These are phyloP conservation scores for Grosmannia huntii DNA, from an alignment of 2,329 filamentous ascomycete species.

Conservation along the genomic window DNA sequence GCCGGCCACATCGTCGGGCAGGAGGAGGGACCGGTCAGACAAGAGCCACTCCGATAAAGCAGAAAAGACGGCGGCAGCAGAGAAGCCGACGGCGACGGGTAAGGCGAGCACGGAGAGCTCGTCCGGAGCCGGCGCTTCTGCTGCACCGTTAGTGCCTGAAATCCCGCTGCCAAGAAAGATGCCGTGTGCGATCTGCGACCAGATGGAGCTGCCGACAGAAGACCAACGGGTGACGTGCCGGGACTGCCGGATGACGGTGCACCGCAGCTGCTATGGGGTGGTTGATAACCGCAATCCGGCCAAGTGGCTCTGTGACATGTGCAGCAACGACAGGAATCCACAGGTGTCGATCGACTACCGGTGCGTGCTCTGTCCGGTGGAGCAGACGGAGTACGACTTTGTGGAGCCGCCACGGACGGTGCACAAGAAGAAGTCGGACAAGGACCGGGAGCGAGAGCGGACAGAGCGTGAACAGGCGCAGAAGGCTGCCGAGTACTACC, in stretches of 20 bases:
- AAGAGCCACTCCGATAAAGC: slow-evolving; percentile 39
- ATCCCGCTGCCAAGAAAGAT: slow-evolving; percentile 65
- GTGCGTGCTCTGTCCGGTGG: slow-evolving; percentile 82
- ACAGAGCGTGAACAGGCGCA: slow-evolving; percentile 72
- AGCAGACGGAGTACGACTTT: slow-evolving; percentile 69
- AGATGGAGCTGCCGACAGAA: slow-evolving; percentile 52
- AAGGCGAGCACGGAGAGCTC: not conserved
- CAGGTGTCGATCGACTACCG: slow-evolving; percentile 89
- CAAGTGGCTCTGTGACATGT: slow-evolving; percentile 96
- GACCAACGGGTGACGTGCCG: slow-evolving; percentile 67
- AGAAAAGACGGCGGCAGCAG: slow-evolving; percentile 27
- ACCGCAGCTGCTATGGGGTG: slow-evolving; percentile 87
- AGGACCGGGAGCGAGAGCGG: slow-evolving; percentile 79
- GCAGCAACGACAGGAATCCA: slow-evolving; percentile 83
- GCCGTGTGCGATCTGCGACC: slow-evolving; percentile 74
- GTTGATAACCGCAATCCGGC: slow-evolving; percentile 51
- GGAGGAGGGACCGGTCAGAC: slow-evolving; percentile 16
- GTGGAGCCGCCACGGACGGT: slow-evolving; percentile 68
- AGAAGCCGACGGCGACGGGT: not conserved
- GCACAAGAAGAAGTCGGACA: slow-evolving; percentile 80
- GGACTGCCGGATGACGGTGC: slow-evolving; percentile 84
- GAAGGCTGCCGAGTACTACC: slow-evolving; percentile 70
- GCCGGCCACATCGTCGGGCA: slow-evolving; percentile 18
- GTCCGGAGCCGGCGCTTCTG: slow-evolving; percentile 22
- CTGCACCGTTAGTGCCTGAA: slow-evolving; percentile 54